Percentiles rank a stretch among this genome's conserved stretches.
Evolutionary conservation across 2,329 filamentous ascomycete genomes (phyloP).

Genomic region (Arthrinium puccinioides): DNA sequence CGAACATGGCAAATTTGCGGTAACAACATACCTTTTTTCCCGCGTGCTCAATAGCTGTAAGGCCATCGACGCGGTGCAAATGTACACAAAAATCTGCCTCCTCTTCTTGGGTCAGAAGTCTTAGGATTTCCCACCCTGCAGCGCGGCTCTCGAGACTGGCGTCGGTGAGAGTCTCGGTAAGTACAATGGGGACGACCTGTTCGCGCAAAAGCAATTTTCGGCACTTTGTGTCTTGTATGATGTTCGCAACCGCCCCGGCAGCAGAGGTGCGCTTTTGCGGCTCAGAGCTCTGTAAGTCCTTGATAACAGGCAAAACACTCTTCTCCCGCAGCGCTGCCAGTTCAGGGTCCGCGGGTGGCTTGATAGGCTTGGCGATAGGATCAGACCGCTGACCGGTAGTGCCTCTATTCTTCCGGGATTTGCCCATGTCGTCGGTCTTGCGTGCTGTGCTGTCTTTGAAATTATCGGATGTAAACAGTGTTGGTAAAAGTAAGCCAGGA

Average conservation of each 20-base stretch:
- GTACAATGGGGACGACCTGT: constrained; percentile 55
- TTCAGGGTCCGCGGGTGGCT: constrained; percentile 56
- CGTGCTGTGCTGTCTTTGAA: no score
- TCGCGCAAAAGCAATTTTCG: constrained; percentile 60
- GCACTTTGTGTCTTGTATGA: constrained; percentile 54
- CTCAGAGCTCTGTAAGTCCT: constrained; percentile 51
- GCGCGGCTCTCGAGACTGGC: constrained; percentile 54
- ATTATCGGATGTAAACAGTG: no score
- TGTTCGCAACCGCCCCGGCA: constrained; percentile 51
- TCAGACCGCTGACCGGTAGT: constrained; percentile 42
- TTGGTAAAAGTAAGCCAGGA: no score
- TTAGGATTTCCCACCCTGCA: constrained; percentile 61
- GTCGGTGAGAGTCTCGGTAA: constrained; percentile 59
- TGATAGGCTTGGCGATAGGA: constrained; percentile 50
- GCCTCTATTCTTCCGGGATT: constrained; percentile 47
- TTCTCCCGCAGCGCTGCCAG: constrained; percentile 55
- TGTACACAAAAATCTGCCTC: constrained; percentile 61
- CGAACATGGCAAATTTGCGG: not conserved
- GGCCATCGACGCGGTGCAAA: constrained; percentile 52
- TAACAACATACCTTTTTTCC: constrained; percentile 38
- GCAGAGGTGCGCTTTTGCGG: constrained; percentile 52
- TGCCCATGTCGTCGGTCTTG: constrained; percentile 51
- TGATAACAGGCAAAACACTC: constrained; percentile 56
- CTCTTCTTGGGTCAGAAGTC: constrained; percentile 54
- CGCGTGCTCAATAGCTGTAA: constrained; percentile 54